Evolutionary conservation across 2,329 filamentous ascomycete genomes (phyloP), one percentile per base, ranked within the genome.

Genomic region (Coniochaeta sp.): DNA sequence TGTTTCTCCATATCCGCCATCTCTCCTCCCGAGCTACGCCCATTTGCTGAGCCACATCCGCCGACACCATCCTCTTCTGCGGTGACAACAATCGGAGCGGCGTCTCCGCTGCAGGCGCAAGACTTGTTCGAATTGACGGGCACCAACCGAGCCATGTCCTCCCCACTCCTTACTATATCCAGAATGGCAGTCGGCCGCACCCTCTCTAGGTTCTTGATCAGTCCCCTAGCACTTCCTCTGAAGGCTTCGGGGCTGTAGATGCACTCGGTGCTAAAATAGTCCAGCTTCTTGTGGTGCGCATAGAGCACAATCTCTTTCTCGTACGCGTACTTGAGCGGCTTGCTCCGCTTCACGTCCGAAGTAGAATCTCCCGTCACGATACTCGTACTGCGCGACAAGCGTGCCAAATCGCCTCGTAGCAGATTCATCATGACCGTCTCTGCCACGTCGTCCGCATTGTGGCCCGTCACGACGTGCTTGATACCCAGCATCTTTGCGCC

Each of bases 221-320:
- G 77, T 28, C 88, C 90, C 64, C 95, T 84, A 2, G 95, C 95
- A 65, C 91, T 96, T 3, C 95, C 95, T 61, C 95, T 84, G 71
- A 99, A 99, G 2, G 95, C 95, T 74, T 99, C 95, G 0, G 95
- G 95, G 59, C 91, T 96, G 78, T 99, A 99, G 62, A 99, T 92
- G 79, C 95, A 99, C 75, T 99, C 95, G 0, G 95, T 99, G 69
- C 88, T 96, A 75, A 99, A 99, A 75, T 99, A 99, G 72, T 98
- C 93, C 64, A 99, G 81, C 73, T 93, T 93, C 75, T 95, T 96
- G 78, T 99, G 92, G 71, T 98, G 91, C 5, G 95, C 95, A 71
- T 99, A 99, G 6, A 99, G 81, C 19, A 99, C 95, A 66, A 99
- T 99, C 72, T 99, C 95, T 77, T 99, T 99, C 72, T 99, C 95